Evolutionary conservation across 73 alveolate species (phyloP), one percentile per base, ranked within the genome.

Genomic region (Paramecium pentaurelia): DNA sequence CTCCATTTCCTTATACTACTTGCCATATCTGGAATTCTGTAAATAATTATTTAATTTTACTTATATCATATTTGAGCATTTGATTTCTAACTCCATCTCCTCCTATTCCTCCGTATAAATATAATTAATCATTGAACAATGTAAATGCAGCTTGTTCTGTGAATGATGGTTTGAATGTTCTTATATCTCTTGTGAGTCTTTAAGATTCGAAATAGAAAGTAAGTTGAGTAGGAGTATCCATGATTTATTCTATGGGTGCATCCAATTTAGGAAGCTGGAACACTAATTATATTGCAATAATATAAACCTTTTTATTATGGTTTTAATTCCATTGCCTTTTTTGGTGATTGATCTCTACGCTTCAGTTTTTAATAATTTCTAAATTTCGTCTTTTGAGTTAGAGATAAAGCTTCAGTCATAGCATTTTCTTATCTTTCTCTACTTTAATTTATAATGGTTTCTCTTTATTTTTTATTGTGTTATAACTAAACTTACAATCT

Each of bases 71-170:
- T 80, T 47, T 80, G n/a, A 49, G 20, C 75, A 80, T 80, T 42
- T 80, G 34, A 27, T 42, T 80, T 47, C 91, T 42, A 27, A 80
- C 32, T 44, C 91, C 91, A 22, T 42, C 91, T 27, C 91, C 91
- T 27, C 91, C 91, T 8, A 80, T 80, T 22, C 91, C 91, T 44
- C 91, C 91, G 4, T 80, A 80, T 18, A 80, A 22, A 47, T 80
- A 80, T 25, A 80, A 42, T 44, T 25, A 32, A 49, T 80, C 91
- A 80, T 44, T 80, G 30, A 32, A 80, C 1, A 42, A 7, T 6
- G 73, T 20, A n/a, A 80, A 36, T 25, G 91, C 73, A 27, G 91
- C 91, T 2, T 64, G 18, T 44, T 80, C 91, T 20, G 58, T 44
- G 14, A 80, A 80, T 18, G 91, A 80, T 20, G 91, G 91, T 27